Base-by-base conservation (phyloP, 441 rosid species). In the Francoa sonchifolia region DNA sequence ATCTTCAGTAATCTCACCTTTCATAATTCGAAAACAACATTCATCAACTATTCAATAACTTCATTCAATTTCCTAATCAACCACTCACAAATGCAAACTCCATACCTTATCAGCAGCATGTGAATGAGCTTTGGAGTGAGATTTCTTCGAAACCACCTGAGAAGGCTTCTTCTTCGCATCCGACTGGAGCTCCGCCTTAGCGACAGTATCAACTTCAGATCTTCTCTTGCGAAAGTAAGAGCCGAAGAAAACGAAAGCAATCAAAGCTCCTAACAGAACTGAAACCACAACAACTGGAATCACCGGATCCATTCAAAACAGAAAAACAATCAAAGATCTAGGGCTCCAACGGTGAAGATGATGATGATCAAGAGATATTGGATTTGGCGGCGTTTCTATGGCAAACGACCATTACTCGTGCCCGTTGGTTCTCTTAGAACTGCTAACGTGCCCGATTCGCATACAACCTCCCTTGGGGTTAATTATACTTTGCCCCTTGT, bases 231-330 rank as follows among this genome's bases (percentile, higher is more conserved):
- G 62, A 44, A 72, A 77, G 66, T 86, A 86, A 65, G 35, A 73
- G 39, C 67, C 69, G 75, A 86, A 71, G 95, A 90, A 90, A 33
- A 74, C 0, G 33, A 76, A 47, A 42, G 73, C 83, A 48, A 90
- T 63, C 54, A 73, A 38, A 40, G 83, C 74, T 50, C 95, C 99
- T 1, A 73, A n/a, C 6, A 72, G 29, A 28, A 82, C 42, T 10
- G 99, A 82, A 13, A 66, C 15, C 16, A 37, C 51, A 27, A 54
- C 62, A 50, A 80, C 42, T 8, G 60, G 49, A 47, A 82, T 37
- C 14, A 65, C 31, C 19, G 83, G 71, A 52, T 86, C 90, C 99
- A 90, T 90, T 47, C n/a, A n/a, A n/a, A n/a, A n/a, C n/a, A n/a
- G n/a, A n/a, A n/a, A n/a, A n/a, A n/a, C n/a, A n/a, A n/a, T n/a